Percentiles rank a stretch among this genome's conserved stretches.
Conservation (phyloP, 306 rosid species). For the Nissolia schottii region DNA sequence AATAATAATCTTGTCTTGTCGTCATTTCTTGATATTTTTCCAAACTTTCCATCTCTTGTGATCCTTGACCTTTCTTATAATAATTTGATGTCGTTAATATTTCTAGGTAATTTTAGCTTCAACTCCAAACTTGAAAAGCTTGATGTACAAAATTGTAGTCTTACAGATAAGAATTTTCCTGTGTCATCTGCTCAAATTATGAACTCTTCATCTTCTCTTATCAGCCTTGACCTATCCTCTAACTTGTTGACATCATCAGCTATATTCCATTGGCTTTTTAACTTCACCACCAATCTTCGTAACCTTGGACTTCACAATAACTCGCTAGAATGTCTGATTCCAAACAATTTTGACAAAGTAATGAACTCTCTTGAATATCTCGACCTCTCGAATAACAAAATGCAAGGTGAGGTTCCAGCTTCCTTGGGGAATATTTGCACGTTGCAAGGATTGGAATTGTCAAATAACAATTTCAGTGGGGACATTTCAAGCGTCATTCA, state of each 20-base stretch:
- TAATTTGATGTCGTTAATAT: background rate
- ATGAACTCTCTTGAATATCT: background rate
- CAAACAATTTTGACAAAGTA: background rate
- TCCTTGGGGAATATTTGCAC: slow-evolving; percentile 7
- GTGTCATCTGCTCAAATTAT: background rate
- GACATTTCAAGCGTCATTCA: background rate
- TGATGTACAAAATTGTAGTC: background rate
- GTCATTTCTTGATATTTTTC: too few relatives aligned
- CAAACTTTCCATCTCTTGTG: background rate
- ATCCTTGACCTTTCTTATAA: background rate
- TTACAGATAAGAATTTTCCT: background rate
- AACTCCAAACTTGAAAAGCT: background rate
- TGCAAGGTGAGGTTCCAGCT: slow-evolving; percentile 4
- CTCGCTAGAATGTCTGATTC: background rate
- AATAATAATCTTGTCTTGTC: background rate
- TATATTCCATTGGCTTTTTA: background rate
- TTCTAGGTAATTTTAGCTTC: background rate
- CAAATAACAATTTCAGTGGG: background rate
- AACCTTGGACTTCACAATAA: fast-evolving
- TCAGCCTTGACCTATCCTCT: background rate
- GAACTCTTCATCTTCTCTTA: background rate
- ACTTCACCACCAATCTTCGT: background rate
- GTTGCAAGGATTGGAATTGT: background rate
- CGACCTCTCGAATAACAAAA: background rate
- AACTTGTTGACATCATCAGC: background rate